A percentile compares a stretch with the other conserved stretches of the same genome.
Conservation (phyloP, 2,329 filamentous ascomycete genomes). For the Cladosporium halotolerans region DNA sequence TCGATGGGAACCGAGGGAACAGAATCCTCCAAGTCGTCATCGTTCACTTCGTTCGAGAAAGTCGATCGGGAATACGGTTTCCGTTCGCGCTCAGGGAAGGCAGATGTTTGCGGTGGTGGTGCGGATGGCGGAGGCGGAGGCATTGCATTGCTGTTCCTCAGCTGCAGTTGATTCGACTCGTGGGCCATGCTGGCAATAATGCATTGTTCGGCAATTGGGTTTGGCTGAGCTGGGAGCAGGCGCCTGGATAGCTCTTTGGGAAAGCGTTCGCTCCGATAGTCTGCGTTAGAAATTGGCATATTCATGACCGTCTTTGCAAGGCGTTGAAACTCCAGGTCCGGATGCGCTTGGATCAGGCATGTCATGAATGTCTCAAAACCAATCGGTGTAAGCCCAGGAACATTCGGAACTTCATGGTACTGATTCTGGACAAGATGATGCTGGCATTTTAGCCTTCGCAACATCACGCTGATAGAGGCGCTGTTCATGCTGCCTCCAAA, state of each 20-base stretch:
- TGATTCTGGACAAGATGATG: constrained; percentile 44
- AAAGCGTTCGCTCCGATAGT: constrained; percentile 62
- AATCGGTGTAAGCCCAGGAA: constrained; percentile 41
- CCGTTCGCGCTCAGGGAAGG: constrained; percentile 34
- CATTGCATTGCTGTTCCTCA: constrained; percentile 33
- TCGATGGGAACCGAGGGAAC: constrained; percentile 51
- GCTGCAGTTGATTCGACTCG: constrained; percentile 39
- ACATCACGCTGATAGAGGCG: constrained; percentile 39
- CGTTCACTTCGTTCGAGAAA: constrained; percentile 27
- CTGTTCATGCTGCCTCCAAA: constrained; percentile 40
- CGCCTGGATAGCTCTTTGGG: constrained; percentile 72
- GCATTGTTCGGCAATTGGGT: constrained; percentile 52
- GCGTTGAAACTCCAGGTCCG: constrained; percentile 66
- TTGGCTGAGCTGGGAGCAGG: constrained; percentile 58
- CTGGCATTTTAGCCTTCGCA: constrained; percentile 42
- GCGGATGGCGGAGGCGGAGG: constrained; percentile 27
- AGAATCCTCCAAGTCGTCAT: constrained; percentile 30
- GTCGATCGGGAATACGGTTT: constrained; percentile 33
- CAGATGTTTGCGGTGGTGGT: constrained; percentile 19
- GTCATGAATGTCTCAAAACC: constrained; percentile 60
- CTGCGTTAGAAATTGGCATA: constrained; percentile 63
- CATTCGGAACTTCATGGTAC: constrained; percentile 35
- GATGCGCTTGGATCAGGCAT: constrained; percentile 66
- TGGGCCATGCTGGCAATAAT: constrained; percentile 45
- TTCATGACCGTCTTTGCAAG: constrained; percentile 62